These are phyloP conservation scores for Asparagopsis taxiformis DNA, from an alignment of 31 red algal genomes.

Conservation along the genomic window DNA sequence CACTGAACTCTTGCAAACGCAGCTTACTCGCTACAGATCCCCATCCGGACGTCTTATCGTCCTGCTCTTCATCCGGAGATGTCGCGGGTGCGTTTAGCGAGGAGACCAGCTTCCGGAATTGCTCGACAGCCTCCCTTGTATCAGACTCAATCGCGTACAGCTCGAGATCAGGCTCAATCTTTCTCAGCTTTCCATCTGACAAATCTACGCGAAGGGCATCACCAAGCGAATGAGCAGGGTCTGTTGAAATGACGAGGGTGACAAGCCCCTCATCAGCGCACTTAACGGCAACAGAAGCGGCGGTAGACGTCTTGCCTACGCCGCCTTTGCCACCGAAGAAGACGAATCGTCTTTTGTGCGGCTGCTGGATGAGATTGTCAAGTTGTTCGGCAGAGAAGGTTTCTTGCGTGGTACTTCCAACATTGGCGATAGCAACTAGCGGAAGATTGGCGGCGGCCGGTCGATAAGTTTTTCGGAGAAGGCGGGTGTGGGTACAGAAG, in stretches of 20 bases:
- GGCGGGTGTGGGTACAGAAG: no score
- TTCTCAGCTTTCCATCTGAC: conserved; percentile 24
- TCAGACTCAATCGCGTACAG: conserved; percentile 87
- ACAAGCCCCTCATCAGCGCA: conserved; percentile 63
- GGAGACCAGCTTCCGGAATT: conserved; percentile 61
- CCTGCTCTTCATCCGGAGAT: conserved; percentile 8
- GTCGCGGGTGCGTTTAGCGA: conserved; percentile 24
- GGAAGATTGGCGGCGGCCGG: no score
- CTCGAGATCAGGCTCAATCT: conserved; percentile 13
- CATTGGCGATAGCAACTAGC: no score
- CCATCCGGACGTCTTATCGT: conserved; percentile 12
- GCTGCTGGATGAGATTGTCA: conserved; percentile 24
- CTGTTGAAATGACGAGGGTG: conserved; percentile 88
- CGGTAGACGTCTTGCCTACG: conserved; percentile 85
- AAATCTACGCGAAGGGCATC: conserved; percentile 85
- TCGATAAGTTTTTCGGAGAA: no score
- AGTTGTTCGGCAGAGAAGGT: neutral
- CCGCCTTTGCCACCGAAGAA: conserved; percentile 87
- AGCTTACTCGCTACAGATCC: conserved; percentile 9
- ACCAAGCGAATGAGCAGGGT: conserved; percentile 96
- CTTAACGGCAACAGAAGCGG: conserved; percentile 71
- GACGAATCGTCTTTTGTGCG: conserved; percentile 41
- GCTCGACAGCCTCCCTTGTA: conserved; percentile 74
- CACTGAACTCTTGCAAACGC: conserved; percentile 78
- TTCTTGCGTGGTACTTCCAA: no score